These are phyloP conservation scores for Kokia cookei DNA, from an alignment of 441 rosid genomes.

Conservation along the genomic window DNA sequence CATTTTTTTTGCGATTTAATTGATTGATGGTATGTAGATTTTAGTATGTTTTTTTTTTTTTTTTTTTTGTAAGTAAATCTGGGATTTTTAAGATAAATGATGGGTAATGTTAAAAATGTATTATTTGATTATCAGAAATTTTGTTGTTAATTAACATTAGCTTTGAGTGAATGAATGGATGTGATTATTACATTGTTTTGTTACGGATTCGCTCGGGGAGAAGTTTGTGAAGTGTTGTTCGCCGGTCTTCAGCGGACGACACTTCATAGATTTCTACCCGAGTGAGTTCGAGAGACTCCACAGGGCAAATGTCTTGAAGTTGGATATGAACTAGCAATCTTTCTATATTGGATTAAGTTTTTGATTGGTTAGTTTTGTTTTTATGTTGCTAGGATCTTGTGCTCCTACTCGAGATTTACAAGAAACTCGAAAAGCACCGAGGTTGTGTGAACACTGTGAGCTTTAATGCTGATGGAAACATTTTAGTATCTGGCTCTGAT, in stretches of 20 bases:
- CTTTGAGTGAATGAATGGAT: not conserved
- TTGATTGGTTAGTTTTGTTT: constrained; percentile 15
- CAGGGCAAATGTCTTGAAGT: not conserved
- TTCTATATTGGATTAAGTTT: not conserved
- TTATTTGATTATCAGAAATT: not conserved
- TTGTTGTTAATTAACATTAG: not conserved
- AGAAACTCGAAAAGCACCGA: constrained; percentile 70
- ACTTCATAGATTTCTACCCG: too few relatives aligned
- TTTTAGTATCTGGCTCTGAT: constrained; percentile 81
- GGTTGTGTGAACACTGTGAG: constrained; percentile 86
- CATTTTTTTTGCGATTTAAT: not conserved
- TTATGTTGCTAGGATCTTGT: constrained; percentile 59
- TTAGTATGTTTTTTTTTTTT: not conserved
- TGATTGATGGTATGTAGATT: not conserved
- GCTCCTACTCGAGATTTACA: constrained; percentile 53
- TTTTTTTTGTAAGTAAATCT: not conserved
- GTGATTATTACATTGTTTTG: not conserved
- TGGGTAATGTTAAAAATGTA: not conserved
- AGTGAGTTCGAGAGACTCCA: too few relatives aligned
- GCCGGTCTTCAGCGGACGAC: too few relatives aligned
- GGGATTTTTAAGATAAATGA: not conserved
- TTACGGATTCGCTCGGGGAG: too few relatives aligned
- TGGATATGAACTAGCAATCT: not conserved
- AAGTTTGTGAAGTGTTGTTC: too few relatives aligned
- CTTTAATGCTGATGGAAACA: constrained; percentile 57